These are phyloP conservation scores for Cyanophora paradoxa DNA, from an alignment of 78 protist genomes.

Conservation along the genomic window DNA sequence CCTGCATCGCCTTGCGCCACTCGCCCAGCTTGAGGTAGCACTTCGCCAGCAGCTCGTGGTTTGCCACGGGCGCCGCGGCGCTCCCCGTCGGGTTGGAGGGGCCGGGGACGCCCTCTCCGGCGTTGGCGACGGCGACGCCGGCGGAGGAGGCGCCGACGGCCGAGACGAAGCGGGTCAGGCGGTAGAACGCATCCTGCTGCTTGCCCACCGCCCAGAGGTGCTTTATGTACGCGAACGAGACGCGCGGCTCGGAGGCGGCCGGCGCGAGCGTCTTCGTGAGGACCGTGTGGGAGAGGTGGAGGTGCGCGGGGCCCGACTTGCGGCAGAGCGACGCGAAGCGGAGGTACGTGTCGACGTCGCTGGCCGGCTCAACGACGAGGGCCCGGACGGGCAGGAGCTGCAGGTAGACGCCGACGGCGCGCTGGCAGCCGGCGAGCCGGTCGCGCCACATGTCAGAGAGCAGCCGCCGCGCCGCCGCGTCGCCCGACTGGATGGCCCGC, in stretches of 20 bases:
- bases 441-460: background rate
- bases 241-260: conserved; percentile 54
- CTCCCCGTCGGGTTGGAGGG: no score
- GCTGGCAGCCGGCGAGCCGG: background rate
- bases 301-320: conserved; percentile 53
- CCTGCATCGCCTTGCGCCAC: conserved; percentile 46
- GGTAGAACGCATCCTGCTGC: background rate
- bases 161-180: background rate
- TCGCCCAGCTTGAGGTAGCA: conserved; percentile 68
- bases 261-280: conserved; percentile 18
- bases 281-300: conserved; percentile 59
- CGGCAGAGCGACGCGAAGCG: conserved; percentile 76
- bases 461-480: no score
- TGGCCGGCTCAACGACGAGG: conserved; percentile 73
- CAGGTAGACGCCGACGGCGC: conserved; percentile 74
- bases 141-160: background rate
- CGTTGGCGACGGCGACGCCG: no score
- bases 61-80: conserved; percentile 14
- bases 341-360: conserved; percentile 70
- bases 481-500: background rate
- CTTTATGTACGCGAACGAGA: conserved; percentile 73
- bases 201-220: conserved; percentile 72
- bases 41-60: conserved; percentile 41
- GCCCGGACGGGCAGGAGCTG: conserved; percentile 63
- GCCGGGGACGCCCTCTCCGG: no score